Evolutionary conservation across 2,329 filamentous ascomycete genomes (phyloP).

Genomic region (Sporothrix luriei): DNA sequence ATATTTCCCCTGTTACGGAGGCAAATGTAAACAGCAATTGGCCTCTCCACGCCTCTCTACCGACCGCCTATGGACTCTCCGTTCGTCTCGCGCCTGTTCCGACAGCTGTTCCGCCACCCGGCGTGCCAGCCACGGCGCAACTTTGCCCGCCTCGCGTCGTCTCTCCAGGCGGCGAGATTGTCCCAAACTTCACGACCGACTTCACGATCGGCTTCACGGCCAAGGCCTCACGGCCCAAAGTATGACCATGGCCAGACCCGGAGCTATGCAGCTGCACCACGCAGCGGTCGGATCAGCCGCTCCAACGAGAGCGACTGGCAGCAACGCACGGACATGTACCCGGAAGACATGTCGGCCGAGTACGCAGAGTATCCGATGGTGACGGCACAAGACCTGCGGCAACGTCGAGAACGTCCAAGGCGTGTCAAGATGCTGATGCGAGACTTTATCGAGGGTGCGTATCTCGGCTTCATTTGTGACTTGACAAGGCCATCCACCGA

Average conservation of each 20-base stretch:
- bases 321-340: slow-evolving; percentile 74
- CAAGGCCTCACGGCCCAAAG: not conserved
- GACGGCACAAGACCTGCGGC: slow-evolving; percentile 75
- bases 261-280: slow-evolving; percentile 36
- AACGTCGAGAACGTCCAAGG: slow-evolving; percentile 72
- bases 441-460: slow-evolving; percentile 90
- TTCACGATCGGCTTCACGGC: slow-evolving; percentile 16
- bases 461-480: slow-evolving; percentile 15
- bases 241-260: slow-evolving; percentile 29
- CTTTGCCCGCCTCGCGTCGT: slow-evolving; percentile 45
- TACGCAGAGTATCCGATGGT: slow-evolving; percentile 81
- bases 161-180: slow-evolving; percentile 47
- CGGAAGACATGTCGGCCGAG: slow-evolving; percentile 76
- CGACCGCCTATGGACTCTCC: slow-evolving; percentile 35
- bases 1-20: not conserved
- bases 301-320: slow-evolving; percentile 77
- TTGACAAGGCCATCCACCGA: not conserved
- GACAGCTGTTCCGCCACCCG: slow-evolving; percentile 78
- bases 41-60: not conserved
- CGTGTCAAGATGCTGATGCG: slow-evolving; percentile 95
- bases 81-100: slow-evolving; percentile 66
- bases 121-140: slow-evolving; percentile 61
- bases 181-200: slow-evolving; percentile 34
- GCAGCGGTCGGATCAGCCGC: slow-evolving; percentile 34
- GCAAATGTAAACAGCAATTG: not conserved